These are phyloP conservation scores for Globisporangium yorkense DNA, from an alignment of 352 stramenopile species.

Conservation along the genomic window DNA sequence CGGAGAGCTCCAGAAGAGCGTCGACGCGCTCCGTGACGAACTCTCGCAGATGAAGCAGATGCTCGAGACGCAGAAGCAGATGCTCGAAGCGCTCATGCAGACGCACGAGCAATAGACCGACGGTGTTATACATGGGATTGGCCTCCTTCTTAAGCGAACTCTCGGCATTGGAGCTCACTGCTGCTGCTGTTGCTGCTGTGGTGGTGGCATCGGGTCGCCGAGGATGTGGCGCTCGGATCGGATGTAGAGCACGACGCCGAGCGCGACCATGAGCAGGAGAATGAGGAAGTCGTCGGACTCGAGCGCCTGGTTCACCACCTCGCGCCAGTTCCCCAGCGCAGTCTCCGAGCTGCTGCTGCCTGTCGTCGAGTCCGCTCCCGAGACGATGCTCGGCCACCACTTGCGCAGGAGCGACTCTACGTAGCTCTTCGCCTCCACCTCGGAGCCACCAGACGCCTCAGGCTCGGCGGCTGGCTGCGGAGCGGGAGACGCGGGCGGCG, in stretches of 20 bases:
- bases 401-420: slow-evolving; percentile 23
- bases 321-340: slow-evolving; percentile 20
- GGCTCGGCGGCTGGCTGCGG: neutral
- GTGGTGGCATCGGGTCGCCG: slow-evolving; percentile 17
- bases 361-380: slow-evolving; percentile 13
- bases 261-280: slow-evolving; percentile 44
- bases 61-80: slow-evolving; percentile 3
- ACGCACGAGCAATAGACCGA: neutral
- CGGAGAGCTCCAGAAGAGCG: slow-evolving; percentile 4
- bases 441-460: neutral
- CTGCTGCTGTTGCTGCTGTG: slow-evolving; percentile 10
- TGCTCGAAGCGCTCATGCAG: slow-evolving; percentile 2
- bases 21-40: slow-evolving; percentile 7
- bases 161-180: neutral
- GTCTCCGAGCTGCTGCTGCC: slow-evolving; percentile 1
- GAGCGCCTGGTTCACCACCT: slow-evolving; percentile 20
- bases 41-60: slow-evolving; percentile 1
- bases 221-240: slow-evolving; percentile 53
- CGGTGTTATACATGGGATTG: neutral
- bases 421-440: slow-evolving; percentile 8
- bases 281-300: slow-evolving; percentile 70
- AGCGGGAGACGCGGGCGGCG: neutral
- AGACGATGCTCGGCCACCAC: slow-evolving; percentile 24
- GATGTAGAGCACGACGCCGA: slow-evolving; percentile 71
- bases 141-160: neutral